Conservation (phyloP, 352 stramenopile species). For the Phytophthora nicotianae region DNA sequence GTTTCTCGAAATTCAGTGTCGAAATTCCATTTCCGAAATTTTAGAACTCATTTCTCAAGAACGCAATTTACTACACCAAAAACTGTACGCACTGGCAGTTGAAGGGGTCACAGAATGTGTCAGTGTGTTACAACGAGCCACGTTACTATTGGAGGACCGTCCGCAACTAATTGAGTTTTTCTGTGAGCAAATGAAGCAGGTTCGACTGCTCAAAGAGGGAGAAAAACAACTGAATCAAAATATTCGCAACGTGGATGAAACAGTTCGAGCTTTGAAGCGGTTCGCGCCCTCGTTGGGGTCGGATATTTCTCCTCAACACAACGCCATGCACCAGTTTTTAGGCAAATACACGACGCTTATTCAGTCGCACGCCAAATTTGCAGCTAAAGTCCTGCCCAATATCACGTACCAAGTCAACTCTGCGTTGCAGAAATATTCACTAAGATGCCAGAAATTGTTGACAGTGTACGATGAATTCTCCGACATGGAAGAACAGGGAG, state of each 20-base stretch:
- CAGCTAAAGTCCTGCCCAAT: conserved; percentile 61
- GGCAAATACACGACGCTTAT: conserved; percentile 52
- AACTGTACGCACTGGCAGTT: conserved; percentile 38
- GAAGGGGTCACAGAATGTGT: conserved; percentile 53
- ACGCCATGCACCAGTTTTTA: conserved; percentile 51
- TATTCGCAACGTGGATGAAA: conserved; percentile 73
- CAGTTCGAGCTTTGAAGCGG: conserved; percentile 50
- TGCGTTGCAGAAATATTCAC: conserved; percentile 57
- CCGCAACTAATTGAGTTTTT: conserved; percentile 77
- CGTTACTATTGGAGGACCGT: conserved; percentile 59
- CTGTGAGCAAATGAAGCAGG: conserved; percentile 70
- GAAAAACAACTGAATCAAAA: conserved; percentile 71
- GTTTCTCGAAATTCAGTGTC: conserved; percentile 80
- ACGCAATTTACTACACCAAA: conserved; percentile 46
- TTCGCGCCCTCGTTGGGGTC: conserved; percentile 44
- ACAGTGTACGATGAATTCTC: conserved; percentile 58
- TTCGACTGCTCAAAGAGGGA: conserved; percentile 51
- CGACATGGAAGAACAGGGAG: conserved; percentile 51
- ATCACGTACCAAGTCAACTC: conserved; percentile 75
- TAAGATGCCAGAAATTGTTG: conserved; percentile 56
- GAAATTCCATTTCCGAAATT: conserved; percentile 60
- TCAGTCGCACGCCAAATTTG: conserved; percentile 68
- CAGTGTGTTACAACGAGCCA: conserved; percentile 48
- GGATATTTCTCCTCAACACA: conserved; percentile 45
- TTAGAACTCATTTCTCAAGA: conserved; percentile 63